Percentiles rank a stretch among this genome's conserved stretches.
These are phyloP conservation scores for Quercus phellos DNA, from an alignment of 331 rosid species.

Conservation along the genomic window DNA sequence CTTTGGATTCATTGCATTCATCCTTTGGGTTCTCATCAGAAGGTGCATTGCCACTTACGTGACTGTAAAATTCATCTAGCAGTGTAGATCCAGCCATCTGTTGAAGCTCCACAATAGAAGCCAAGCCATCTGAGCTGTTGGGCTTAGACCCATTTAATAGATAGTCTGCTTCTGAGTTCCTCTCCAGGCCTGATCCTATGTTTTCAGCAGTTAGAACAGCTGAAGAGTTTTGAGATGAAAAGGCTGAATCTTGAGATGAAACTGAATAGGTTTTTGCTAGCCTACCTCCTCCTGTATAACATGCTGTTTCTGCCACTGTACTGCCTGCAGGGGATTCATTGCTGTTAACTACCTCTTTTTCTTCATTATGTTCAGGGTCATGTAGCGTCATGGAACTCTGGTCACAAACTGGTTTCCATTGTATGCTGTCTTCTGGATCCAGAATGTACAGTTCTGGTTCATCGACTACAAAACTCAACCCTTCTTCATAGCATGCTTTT, in stretches of 20 bases:
- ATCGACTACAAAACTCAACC: conserved; percentile 28
- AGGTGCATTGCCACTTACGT: conserved; percentile 14
- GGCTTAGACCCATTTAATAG: conserved; percentile 34
- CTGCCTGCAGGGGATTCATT: conserved; percentile 41
- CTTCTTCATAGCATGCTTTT: conserved; percentile 38
- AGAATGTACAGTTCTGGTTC: conserved; percentile 45
- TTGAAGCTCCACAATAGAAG: conserved; percentile 37
- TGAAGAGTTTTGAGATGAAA: conserved; percentile 46
- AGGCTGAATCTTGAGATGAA: conserved; percentile 37
- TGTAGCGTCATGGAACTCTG: conserved; percentile 35
- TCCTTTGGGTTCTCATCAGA: conserved; percentile 24
- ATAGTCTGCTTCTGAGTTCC: conserved; percentile 61
- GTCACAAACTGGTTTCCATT: conserved; percentile 44
- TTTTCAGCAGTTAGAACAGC: conserved; percentile 56
- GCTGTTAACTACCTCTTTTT: conserved; percentile 37
- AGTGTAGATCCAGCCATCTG: conserved; percentile 40
- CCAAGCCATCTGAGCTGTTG: conserved; percentile 21
- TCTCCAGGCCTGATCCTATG: conserved; percentile 42
- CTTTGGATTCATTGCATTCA: conserved; percentile 16
- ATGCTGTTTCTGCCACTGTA: conserved; percentile 27
- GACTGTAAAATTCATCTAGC: conserved; percentile 33
- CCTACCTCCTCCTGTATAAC: conserved; percentile 25
- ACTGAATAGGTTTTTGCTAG: conserved; percentile 31
- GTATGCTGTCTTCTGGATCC: conserved; percentile 39
- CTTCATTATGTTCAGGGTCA: conserved; percentile 41